Evolutionary conservation across 805 yeast genomes (phyloP), one percentile per base, ranked within the genome.

Genomic region (Soucietia sequanensis): DNA sequence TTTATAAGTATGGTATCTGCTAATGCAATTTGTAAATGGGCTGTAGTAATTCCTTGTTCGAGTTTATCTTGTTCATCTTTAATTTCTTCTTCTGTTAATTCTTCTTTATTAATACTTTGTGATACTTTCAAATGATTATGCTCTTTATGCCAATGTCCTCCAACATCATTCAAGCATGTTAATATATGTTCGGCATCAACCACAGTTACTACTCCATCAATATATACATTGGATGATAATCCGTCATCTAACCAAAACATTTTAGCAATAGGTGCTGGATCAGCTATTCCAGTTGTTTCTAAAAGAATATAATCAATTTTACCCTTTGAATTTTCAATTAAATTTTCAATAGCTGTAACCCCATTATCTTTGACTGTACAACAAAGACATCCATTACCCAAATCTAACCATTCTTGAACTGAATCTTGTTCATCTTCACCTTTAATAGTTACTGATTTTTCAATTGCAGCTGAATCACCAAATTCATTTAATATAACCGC

Each of bases 181-280:
- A 71, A 48, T 16, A 91, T 80, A 50, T 88, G 81, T 31, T 72
- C 78, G 2, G 81, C 56, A 55, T 91, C 98, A 27, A 93, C 66
- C 2, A 91, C 97, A 0, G 96, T 84, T 10, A 93, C 75, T 4
- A 91, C 87, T 0, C 96, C 96, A 58, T 91, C 98, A 21, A 93
- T 81, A 55, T 86, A 85, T 2, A 93, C 88, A 46, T 80, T 81
- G 4, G 95, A 81, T 11, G 81, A 73, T 38, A 93, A 67, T 0
- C 90, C 97, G 16, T 86, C 91, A 56, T 93, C 99, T 20, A 90
- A 71, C 99, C 99, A 93, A 60, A 93, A 93, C 96, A 91, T 91
- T 44, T 81, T 78, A 4, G 97, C 96, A 18, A 93, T 88, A 0
- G 98, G 98, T 0, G 90, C 97, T 0, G 99, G 99, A 54, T 93